phyloP scores from a whole-genome alignment of 192 early-diverging fungal species.

The Podila epicladia region DNA sequence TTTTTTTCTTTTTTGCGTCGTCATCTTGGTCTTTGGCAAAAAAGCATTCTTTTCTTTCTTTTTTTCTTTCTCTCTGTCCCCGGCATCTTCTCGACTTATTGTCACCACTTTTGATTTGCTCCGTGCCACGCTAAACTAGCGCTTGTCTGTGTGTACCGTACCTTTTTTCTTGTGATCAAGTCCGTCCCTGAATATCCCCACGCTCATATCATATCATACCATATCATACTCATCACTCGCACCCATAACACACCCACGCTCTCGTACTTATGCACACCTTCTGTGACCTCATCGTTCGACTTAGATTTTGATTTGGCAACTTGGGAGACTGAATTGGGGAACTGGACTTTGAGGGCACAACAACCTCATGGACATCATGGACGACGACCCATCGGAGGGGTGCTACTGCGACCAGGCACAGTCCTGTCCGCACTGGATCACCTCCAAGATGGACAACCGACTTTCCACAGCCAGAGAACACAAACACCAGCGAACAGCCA shows the following conservation, averaged over 20 bases:
- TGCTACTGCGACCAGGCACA: constrained; percentile 46
- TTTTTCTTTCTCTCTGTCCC: not conserved
- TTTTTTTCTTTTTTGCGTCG: no score
- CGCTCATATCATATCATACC: not conserved
- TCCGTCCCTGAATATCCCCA: no score
- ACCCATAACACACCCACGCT: no score
- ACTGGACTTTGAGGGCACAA: not conserved
- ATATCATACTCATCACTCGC: not conserved
- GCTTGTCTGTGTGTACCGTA: not conserved
- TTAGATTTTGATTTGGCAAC: not conserved
- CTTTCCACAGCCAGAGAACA: constrained; percentile 24
- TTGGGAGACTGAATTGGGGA: not conserved
- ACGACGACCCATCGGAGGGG: constrained; percentile 44
- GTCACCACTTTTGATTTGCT: no score
- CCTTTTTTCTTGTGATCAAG: no score
- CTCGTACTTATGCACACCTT: no score
- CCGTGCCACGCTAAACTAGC: no score
- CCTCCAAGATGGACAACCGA: constrained; percentile 31
- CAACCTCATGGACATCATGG: not conserved
- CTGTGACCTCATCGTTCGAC: not conserved
- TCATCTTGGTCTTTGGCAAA: no score
- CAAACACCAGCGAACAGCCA: constrained; percentile 27
- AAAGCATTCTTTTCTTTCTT: not conserved
- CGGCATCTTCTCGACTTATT: not conserved
- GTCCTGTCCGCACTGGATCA: constrained; percentile 46